Evolutionary conservation across 1,139 yeast species (phyloP).

Genomic region (Yamadazyma dushanensis): DNA sequence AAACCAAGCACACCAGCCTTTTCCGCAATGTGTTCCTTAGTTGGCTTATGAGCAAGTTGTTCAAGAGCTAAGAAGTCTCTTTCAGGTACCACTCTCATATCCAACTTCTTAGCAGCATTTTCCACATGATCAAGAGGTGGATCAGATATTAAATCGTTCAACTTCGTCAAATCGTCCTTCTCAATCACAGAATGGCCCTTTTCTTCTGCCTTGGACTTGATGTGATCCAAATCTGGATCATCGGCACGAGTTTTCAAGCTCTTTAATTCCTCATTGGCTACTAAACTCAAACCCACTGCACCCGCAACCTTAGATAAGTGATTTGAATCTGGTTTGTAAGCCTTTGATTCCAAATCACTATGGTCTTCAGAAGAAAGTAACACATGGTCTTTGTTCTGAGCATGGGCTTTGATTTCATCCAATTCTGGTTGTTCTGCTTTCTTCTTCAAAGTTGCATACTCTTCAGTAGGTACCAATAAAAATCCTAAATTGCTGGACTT

Average conservation of each 20-base stretch:
- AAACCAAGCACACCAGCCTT: conserved; percentile 22
- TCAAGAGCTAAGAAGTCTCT: conserved; percentile 6
- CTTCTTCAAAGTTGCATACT: conserved; percentile 6
- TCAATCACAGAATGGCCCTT: conserved; percentile 21
- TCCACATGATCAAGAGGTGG: conserved; percentile 34
- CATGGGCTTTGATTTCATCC: conserved; percentile 21
- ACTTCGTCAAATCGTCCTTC: conserved; percentile 14
- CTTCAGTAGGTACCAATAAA: conserved; percentile 16
- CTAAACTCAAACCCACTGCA: conserved; percentile 22
- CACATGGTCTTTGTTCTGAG: conserved; percentile 14
- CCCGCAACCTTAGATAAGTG: conserved; percentile 24
- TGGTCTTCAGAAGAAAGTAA: conserved; percentile 13
- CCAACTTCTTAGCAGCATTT: conserved; percentile 17
- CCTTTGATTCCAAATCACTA: conserved; percentile 13
- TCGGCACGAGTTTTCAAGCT: conserved; percentile 20
- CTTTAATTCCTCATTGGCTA: conserved; percentile 20
- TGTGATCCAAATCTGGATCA: conserved; percentile 21
- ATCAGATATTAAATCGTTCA: conserved; percentile 18
- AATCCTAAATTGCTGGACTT: conserved; percentile 19
- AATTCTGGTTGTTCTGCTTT: conserved; percentile 20
- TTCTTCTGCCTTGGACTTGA: conserved; percentile 16
- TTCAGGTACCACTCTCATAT: conserved; percentile 7
- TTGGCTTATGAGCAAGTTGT: conserved; percentile 22
- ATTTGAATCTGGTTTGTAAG: conserved; percentile 25
- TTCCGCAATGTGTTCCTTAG: conserved; percentile 24